Conservation (phyloP, 176 grass and related monocot species). For the Triticum monococcum region DNA sequence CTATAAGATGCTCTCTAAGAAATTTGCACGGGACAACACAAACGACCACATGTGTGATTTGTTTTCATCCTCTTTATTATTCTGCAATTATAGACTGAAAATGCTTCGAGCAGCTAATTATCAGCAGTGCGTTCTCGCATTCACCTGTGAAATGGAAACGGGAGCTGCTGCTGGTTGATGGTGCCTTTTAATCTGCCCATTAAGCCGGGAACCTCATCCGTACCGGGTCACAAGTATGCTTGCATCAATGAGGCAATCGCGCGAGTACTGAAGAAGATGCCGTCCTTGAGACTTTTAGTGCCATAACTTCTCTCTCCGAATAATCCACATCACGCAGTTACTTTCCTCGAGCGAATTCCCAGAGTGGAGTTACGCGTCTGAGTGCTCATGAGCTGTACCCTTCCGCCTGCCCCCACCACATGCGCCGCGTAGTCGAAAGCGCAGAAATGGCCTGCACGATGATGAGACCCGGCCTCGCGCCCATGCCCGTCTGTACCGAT, state of each 20-base stretch:
- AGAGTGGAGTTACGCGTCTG: not conserved
- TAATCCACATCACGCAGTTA: not conserved
- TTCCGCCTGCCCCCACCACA: not conserved
- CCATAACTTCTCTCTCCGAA: not conserved
- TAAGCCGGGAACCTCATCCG: not conserved
- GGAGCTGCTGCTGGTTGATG: not conserved
- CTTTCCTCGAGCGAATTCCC: not conserved
- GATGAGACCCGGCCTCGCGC: not conserved
- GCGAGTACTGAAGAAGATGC: not conserved
- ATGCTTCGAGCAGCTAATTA: not conserved
- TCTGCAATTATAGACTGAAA: not conserved
- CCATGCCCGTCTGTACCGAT: not conserved
- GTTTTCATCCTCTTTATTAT: not conserved
- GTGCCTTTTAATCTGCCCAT: not conserved
- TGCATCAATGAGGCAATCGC: not conserved
- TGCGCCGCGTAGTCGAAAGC: not conserved
- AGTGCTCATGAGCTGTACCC: not conserved
- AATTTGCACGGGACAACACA: no score
- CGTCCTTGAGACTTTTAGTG: not conserved
- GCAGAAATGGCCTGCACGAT: slow-evolving; percentile 12
- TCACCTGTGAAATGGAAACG: not conserved
- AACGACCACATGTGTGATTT: not conserved
- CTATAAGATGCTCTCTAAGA: no score
- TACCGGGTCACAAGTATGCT: not conserved
- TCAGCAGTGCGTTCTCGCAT: not conserved